Evolutionary conservation across 1,284 basidiomycete species (phyloP), one percentile per base, ranked within the genome.

Genomic region (Phlebopus sp.): DNA sequence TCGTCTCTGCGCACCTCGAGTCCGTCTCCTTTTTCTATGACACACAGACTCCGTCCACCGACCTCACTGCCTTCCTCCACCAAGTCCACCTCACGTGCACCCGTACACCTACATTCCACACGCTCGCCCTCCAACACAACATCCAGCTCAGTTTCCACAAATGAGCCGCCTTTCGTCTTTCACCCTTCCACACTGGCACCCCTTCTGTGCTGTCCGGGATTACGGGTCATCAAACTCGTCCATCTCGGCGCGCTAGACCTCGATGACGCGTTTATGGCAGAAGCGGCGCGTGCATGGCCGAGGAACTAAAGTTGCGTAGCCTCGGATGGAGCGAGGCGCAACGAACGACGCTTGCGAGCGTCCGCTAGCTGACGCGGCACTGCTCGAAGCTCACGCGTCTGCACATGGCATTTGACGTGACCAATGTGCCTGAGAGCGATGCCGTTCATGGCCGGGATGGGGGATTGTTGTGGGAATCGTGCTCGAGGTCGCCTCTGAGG

Each of bases 211-310:
- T 68, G 10, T 53, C 49, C 6, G 37, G 50, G 39, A 2, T 35
- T 64, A 7, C 55, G 58, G 36, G 42, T 36, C 14, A 55, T 64
- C n/a, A 48, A 53, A 19, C 53, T 65, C 13, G 46, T 58, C 13
- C 62, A 65, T 25, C 52, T 67, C 0, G 62, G 62, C 14, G 54
- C 55, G 37, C 53, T 68, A 11, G 53, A 61, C 29, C 50, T 68
- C 19, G 52, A 63, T 29, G 62, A 64, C 11, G 47, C 30, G 3
- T 68, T 64, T 43, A 32, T 64, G 35, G 51, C 45, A 11, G 48
- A 57, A 13, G 65, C 60, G 0, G 64, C 56, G 11, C 38, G 37
- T 8, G 65, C 62, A 1, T 64, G 62, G 66, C 52, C 56, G 60
- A 56, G 17, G 62, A 60, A n/a, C 46, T 64, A 2, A 52, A 55